These are phyloP conservation scores for Silene conica DNA, from an alignment of 148 eudicot genomes.

Conservation along the genomic window DNA sequence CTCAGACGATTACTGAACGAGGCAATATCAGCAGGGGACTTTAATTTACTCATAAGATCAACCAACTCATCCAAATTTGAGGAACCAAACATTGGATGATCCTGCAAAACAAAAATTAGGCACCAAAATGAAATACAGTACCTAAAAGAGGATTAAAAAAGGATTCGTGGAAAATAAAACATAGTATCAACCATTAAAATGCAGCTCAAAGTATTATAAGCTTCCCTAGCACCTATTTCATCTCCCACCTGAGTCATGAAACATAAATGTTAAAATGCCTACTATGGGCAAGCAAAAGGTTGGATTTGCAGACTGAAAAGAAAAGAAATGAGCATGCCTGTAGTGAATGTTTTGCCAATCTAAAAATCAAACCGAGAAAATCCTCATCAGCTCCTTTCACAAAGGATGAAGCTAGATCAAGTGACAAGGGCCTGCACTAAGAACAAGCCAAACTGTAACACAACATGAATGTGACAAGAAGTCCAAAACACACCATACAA, in stretches of 20 bases:
- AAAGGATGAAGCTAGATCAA: slow-evolving; percentile 67
- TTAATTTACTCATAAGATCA: slow-evolving; percentile 56
- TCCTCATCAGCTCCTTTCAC: slow-evolving; percentile 70
- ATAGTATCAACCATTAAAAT: slow-evolving; percentile 57
- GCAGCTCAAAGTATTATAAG: slow-evolving; percentile 61
- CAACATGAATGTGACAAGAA: slow-evolving; percentile 2
- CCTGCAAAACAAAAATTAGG: slow-evolving; percentile 34
- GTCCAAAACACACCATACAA: background rate
- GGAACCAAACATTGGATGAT: slow-evolving; percentile 67
- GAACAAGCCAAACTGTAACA: background rate
- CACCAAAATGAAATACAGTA: background rate
- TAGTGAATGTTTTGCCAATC: slow-evolving; percentile 46
- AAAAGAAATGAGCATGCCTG: slow-evolving; percentile 43
- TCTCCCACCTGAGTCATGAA: slow-evolving; percentile 44
- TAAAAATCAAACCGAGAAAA: slow-evolving; percentile 50
- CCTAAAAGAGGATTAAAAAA: background rate
- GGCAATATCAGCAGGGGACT: slow-evolving; percentile 50
- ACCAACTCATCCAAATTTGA: slow-evolving; percentile 54
- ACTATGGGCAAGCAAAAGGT: slow-evolving; percentile 2
- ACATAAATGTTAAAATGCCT: slow-evolving; percentile 4
- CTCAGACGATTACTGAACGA: slow-evolving; percentile 54
- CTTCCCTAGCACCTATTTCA: slow-evolving; percentile 44
- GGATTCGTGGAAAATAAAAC: background rate
- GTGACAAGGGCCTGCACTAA: slow-evolving; percentile 48
- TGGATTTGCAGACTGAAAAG: slow-evolving; percentile 4